phyloP scores from a whole-genome alignment of 768 basidiomycete genomes.

The Hemileccinum rubropunctum region DNA sequence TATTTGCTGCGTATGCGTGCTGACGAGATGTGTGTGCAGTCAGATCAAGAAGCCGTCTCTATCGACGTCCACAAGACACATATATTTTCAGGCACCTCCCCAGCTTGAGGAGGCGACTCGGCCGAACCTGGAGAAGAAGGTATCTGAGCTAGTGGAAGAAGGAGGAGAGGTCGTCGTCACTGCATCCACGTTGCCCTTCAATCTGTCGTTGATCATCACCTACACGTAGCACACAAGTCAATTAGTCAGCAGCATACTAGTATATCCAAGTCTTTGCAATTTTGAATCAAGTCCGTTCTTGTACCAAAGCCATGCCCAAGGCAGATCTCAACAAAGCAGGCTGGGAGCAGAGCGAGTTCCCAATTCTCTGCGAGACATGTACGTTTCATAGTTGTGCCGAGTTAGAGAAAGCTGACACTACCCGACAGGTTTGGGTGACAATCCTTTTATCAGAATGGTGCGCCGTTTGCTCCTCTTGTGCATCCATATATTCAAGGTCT shows the following conservation, averaged over 20 bases:
- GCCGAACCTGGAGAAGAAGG: slow-evolving; percentile 85
- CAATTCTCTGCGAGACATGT: slow-evolving; percentile 94
- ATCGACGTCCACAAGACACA: slow-evolving; percentile 67
- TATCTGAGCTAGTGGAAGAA: slow-evolving; percentile 73
- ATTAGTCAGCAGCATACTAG: slow-evolving; percentile 31
- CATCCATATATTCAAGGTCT: neutral
- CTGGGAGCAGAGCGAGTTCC: slow-evolving; percentile 92
- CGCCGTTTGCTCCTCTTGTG: slow-evolving; percentile 18
- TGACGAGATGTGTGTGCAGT: slow-evolving; percentile 41
- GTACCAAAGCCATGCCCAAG: slow-evolving; percentile 57
- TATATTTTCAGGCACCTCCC: slow-evolving; percentile 93
- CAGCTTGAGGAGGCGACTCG: slow-evolving; percentile 86
- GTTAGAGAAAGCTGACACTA: slow-evolving; percentile 5
- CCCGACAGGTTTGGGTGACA: slow-evolving; percentile 71
- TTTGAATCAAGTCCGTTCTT: neutral
- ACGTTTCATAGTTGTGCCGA: slow-evolving; percentile 24
- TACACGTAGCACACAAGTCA: slow-evolving; percentile 39
- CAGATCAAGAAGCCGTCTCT: slow-evolving; percentile 97
- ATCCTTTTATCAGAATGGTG: slow-evolving; percentile 95
- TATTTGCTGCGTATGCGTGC: neutral
- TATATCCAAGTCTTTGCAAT: slow-evolving; percentile 1
- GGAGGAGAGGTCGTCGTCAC: slow-evolving; percentile 87
- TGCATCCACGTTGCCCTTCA: slow-evolving; percentile 87
- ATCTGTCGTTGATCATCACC: slow-evolving; percentile 61
- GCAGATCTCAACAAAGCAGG: slow-evolving; percentile 94